Base-by-base conservation (phyloP, 148 eudicot genomes). In the Camellia japonica region DNA sequence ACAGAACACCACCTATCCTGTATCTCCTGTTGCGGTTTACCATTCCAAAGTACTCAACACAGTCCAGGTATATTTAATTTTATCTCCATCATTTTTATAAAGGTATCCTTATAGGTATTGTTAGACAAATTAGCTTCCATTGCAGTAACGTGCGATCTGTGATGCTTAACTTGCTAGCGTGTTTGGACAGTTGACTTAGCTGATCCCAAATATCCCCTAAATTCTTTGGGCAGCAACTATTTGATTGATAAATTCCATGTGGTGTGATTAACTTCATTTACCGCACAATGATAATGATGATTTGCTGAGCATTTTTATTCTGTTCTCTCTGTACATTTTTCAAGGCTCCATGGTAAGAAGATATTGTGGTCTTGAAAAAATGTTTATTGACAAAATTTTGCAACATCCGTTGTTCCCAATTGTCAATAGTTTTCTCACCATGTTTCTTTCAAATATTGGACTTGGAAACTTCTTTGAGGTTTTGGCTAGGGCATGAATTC, bases 11-110 rank as follows among this genome's bases (percentile, higher is more conserved):
- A 47, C 85, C 8, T 85, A 7, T 85, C 92, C 94, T 74, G 91
- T 93, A 49, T 93, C 97, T 77, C 90, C 97, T 63, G 91, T 93
- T 85, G 98, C 95, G 47, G 96, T 95, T 52, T 90, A 93, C 83
- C 95, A 95, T 84, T 91, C 98, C n/a, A 93, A 88, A 91, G 98
- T 95, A 65, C 93, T 95, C 49, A 93, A 95, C 76, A 88, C 84
- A 11, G 94, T 95, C 77, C 98, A 94, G 95, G 98, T 94, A 83
- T 75, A 38, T 60, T 68, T 13, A 13, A 51, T 41, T 4, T 38
- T 66, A 7, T 13, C 73, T 72, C 71, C 49, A 68, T 68, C 12
- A 18, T 55, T 68, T 41, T 55, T 55, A 42, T 44, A 59, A 55
- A 59, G 60, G 4, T 70, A 60, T n/a, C 68, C 18, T 10, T 66